Conservation (phyloP, 345 rosid genomes). For the Turritis glabra region DNA sequence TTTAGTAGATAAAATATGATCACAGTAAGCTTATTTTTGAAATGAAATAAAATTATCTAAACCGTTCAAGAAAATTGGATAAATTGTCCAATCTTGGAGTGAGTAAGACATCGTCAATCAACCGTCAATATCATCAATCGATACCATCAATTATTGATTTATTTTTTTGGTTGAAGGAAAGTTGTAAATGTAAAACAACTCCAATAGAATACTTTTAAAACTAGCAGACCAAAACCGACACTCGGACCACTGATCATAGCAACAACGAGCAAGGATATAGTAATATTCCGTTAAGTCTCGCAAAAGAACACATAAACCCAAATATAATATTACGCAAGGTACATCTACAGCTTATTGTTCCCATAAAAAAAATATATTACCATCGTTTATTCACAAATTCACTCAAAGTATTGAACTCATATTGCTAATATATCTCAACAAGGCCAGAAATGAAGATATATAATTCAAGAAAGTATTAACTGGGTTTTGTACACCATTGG, state of each 20-base stretch:
- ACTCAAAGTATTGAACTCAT: not conserved
- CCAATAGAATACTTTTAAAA: not conserved
- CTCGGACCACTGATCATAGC: slow-evolving; percentile 27
- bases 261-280: slow-evolving; percentile 26
- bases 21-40: too few species aligned
- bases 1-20: not conserved
- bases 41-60: too few species aligned
- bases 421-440: not conserved
- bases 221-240: slow-evolving; percentile 35
- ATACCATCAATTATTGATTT: not conserved
- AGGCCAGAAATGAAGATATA: too few species aligned
- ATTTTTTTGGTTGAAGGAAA: not conserved
- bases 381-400: not conserved
- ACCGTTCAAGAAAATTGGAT: too few species aligned
- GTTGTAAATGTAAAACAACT: too few species aligned
- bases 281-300: not conserved
- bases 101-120: slow-evolving; percentile 8
- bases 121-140: not conserved
- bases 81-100: not conserved
- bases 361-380: not conserved
- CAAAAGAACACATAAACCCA: not conserved
- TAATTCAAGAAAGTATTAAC: too few species aligned
- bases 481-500: too few species aligned
- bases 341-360: not conserved
- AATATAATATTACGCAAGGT: not conserved